These are phyloP conservation scores for Postia placenta DNA, from an alignment of 768 basidiomycete species.

Conservation along the genomic window DNA sequence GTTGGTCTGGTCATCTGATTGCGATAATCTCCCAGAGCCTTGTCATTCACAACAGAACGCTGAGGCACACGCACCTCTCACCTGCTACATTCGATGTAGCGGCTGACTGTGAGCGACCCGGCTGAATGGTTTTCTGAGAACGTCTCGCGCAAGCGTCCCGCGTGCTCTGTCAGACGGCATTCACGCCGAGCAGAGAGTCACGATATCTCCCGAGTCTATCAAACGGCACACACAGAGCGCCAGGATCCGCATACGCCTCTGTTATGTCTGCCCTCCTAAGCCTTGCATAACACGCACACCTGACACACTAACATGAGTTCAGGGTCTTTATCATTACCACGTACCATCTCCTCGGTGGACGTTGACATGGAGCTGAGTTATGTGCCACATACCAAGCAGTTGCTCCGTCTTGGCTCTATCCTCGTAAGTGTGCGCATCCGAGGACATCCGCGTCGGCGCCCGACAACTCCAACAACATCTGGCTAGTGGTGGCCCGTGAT, in stretches of 20 bases:
- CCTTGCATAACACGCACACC: no score
- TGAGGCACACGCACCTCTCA: not conserved
- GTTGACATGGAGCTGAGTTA: no score
- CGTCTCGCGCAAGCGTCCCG: not conserved
- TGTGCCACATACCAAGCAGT: no score
- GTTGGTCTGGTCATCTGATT: conserved; percentile 2
- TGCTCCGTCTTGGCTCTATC: not conserved
- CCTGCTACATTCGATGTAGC: not conserved
- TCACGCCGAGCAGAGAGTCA: not conserved
- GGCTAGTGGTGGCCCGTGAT: no score
- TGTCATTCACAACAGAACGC: not conserved
- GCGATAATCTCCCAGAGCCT: not conserved
- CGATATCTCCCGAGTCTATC: conserved; percentile 2
- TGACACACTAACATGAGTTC: no score
- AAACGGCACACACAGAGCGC: no score
- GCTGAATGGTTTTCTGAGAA: conserved; percentile 1
- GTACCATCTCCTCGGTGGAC: no score
- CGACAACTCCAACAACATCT: no score
- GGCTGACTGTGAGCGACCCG: conserved; percentile 1
- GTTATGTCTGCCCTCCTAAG: no score
- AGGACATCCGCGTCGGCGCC: not conserved
- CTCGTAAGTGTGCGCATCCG: no score
- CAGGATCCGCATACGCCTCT: no score
- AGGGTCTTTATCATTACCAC: no score
- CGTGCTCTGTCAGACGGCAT: conserved; percentile 1